Evolutionary conservation across 2,329 filamentous ascomycete species (phyloP).

Genomic region (Exophiala sideris): DNA sequence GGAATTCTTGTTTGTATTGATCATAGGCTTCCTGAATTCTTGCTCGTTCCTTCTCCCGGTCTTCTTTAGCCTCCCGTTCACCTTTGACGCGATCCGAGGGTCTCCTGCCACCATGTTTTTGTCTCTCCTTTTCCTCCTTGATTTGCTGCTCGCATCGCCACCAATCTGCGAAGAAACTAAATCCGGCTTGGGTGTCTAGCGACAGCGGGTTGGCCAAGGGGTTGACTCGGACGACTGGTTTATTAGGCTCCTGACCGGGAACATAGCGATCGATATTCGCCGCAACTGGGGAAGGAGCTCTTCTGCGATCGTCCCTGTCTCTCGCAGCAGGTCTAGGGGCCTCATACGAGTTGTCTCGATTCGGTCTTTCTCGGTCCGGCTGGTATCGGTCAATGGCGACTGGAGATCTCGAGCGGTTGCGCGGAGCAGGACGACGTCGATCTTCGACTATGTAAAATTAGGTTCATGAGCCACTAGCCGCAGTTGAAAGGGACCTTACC

Average conservation of each 20-base stretch:
- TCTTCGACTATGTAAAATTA: conserved; percentile 32
- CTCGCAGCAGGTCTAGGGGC: conserved; percentile 40
- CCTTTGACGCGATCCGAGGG: conserved; percentile 56
- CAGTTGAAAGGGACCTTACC: conserved; percentile 33
- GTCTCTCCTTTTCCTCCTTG: conserved; percentile 62
- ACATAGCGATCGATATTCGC: conserved; percentile 64
- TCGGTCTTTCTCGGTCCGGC: conserved; percentile 46
- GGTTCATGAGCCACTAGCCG: neutral
- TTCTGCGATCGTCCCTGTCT: conserved; percentile 56
- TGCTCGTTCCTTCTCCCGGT: conserved; percentile 59
- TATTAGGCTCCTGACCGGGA: conserved; percentile 56
- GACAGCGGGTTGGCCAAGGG: conserved; percentile 59
- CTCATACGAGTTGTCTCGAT: conserved; percentile 58
- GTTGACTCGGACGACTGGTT: conserved; percentile 53
- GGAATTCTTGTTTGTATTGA: conserved; percentile 62
- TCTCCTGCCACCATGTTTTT: conserved; percentile 57
- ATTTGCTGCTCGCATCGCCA: conserved; percentile 62
- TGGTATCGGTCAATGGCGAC: conserved; percentile 63
- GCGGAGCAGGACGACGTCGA: conserved; percentile 43
- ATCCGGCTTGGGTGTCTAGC: conserved; percentile 65
- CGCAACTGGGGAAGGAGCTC: conserved; percentile 56
- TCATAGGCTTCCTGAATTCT: conserved; percentile 65
- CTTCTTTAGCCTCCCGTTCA: conserved; percentile 60
- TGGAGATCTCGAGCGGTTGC: conserved; percentile 58
- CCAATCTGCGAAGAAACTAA: conserved; percentile 67